Conservation (phyloP, 108 stramenopile genomes). For the Cyclotella sp. region DNA sequence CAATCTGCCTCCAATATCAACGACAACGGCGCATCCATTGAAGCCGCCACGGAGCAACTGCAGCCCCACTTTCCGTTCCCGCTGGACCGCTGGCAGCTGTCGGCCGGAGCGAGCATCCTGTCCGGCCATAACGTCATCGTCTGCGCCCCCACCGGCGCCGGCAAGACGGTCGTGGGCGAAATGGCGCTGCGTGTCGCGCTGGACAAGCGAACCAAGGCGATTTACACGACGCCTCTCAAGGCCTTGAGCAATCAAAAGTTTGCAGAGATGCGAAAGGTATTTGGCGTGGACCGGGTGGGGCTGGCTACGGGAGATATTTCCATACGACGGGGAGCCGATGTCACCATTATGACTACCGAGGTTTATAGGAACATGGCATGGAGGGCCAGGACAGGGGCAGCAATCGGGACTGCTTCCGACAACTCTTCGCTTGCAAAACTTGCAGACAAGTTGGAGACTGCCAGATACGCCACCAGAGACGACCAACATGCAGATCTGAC, state of each 20-base stretch:
- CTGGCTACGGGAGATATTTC: conserved; percentile 87
- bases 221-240: conserved; percentile 96
- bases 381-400: conserved; percentile 47
- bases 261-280: conserved; percentile 79
- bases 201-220: conserved; percentile 63
- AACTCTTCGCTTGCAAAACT: conserved; percentile 4
- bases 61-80: conserved; percentile 40
- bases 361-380: conserved; percentile 94
- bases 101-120: conserved; percentile 29
- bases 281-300: conserved; percentile 76
- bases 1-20: neutral
- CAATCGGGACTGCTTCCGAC: neutral
- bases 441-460: conserved; percentile 22
- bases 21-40: neutral
- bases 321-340: conserved; percentile 83
- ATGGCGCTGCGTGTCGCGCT: conserved; percentile 83
- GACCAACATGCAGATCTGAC: conserved; percentile 54
- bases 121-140: conserved; percentile 88
- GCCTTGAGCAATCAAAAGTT: conserved; percentile 96
- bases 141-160: conserved; percentile 91
- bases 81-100: conserved; percentile 42
- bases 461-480: conserved; percentile 18
- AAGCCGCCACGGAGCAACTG: neutral
- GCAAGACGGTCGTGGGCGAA: conserved; percentile 88
- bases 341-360: conserved; percentile 96